These are phyloP conservation scores for Fennellomyces sp. DNA, from an alignment of 371 early-diverging fungal genomes.

Conservation along the genomic window DNA sequence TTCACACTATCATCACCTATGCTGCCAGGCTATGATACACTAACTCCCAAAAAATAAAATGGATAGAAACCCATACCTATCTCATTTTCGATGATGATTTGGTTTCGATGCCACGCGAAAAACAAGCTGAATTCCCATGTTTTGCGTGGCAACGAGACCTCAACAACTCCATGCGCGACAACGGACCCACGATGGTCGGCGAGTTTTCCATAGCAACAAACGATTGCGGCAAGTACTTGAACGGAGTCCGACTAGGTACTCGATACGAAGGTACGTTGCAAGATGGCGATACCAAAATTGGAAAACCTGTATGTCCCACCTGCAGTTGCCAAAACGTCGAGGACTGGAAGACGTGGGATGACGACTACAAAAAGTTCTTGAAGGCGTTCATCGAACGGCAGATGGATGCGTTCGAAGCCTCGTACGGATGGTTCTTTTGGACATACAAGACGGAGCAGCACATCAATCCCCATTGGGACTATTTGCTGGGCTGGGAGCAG, in stretches of 20 bases:
- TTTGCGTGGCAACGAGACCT: constrained; percentile 37
- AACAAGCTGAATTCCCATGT: constrained; percentile 54
- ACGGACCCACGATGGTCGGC: constrained; percentile 68
- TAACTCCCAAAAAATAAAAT: not conserved
- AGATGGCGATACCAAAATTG: constrained; percentile 7
- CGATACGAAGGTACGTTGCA: constrained; percentile 66
- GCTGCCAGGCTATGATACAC: too few relatives aligned
- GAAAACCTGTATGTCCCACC: constrained; percentile 28
- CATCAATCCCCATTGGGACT: constrained; percentile 73
- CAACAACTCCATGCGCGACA: constrained; percentile 18
- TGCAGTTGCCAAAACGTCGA: constrained; percentile 55
- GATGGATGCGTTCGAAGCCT: constrained; percentile 50
- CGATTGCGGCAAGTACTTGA: constrained; percentile 75
- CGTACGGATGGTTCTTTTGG: constrained; percentile 81
- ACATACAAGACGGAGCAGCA: constrained; percentile 76
- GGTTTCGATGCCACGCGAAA: constrained; percentile 43
- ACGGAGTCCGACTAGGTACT: constrained; percentile 69
- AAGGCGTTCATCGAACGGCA: constrained; percentile 41
- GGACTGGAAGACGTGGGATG: constrained; percentile 40
- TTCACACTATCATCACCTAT: not conserved
- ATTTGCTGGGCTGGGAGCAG: constrained; percentile 56
- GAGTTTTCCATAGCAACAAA: constrained; percentile 77
- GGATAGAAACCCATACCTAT: constrained; percentile 47
- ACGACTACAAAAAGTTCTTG: constrained; percentile 42
- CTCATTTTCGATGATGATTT: constrained; percentile 47